Base-by-base conservation (phyloP, 352 stramenopile genomes). In the Phytophthora crassamura region DNA sequence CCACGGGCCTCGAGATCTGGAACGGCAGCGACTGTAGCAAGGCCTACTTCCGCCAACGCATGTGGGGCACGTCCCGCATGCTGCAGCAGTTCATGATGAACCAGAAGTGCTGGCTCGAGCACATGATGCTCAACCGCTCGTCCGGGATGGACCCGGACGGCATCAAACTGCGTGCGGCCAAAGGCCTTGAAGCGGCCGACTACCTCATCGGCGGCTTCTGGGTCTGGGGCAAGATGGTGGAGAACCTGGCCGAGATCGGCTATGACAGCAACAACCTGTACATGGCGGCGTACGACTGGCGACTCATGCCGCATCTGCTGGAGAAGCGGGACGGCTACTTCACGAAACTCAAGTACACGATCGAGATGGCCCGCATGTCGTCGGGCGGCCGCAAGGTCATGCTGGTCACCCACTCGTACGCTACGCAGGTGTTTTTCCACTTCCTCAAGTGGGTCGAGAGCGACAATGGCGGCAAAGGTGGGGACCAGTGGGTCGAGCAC, bases 361-460 rank as follows among this genome's bases (percentile, higher is more conserved):
- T 99, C 56, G 94, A 99, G 78, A 94, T 92, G 59, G 84, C 95
- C 16, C 78, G 88, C 32, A 74, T 78, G 39, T 75, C 81, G 10
- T 86, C 81, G 14, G 77, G 66, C 20, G 86, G 88, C 32, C 72
- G 71, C 46, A 98, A 98, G 61, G 94, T 97, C 25, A 89, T 98
- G 42, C 52, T 99, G 10, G 72, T 98, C 15, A 89, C 89, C 8
- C 97, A 99, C 73, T 98, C 89, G 46, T 98, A 98, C 75, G 95
- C 92, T 8, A 86, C 80, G 8, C 91, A 97, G 38, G 80, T 98
- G 9, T 78, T 95, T n/a, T 87, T 97, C 46, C 97, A 97, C 76
- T 99, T 99, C 63, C 89, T 98, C 53, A 86, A 97, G 49, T 99
- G 97, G 97, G 95, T 98, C 43, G 91, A 97, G 42, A 90, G 79